Evolutionary conservation across 768 basidiomycete genomes (phyloP).

Genomic region (Austroboletus festivus): DNA sequence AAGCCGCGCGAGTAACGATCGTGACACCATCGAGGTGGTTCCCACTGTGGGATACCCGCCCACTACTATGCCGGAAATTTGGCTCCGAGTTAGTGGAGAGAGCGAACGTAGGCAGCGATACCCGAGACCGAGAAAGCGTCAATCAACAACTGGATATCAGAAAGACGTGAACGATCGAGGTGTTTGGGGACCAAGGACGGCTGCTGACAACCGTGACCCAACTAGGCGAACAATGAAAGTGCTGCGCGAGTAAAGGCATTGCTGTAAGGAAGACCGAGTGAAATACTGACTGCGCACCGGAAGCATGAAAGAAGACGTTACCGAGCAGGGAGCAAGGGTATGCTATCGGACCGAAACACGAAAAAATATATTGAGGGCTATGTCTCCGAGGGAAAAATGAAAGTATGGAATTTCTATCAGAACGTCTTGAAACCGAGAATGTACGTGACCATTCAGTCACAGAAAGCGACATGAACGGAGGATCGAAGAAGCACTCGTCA

Average conservation of each 20-base stretch:
- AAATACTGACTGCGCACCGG: constrained; percentile 8
- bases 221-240: too few relatives aligned
- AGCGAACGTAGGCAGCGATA: not conserved
- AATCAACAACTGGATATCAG: not conserved
- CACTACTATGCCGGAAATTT: not conserved
- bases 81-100: constrained; percentile 17
- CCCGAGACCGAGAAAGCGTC: not conserved
- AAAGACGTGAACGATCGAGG: not conserved
- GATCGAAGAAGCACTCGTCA: not conserved
- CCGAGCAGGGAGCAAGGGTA: too few relatives aligned
- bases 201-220: too few relatives aligned
- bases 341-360: too few relatives aligned
- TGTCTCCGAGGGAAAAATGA: constrained; percentile 6
- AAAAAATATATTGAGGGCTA: not conserved
- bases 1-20: not conserved
- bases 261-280: constrained; percentile 6
- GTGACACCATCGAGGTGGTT: constrained; percentile 7
- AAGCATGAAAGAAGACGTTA: not conserved
- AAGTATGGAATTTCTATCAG: too few relatives aligned
- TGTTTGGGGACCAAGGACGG: not conserved
- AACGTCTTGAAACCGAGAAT: too few relatives aligned
- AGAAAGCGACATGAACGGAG: not conserved
- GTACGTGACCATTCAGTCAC: constrained; percentile 5
- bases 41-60: constrained; percentile 25
- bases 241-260: constrained; percentile 4